Evolutionary conservation across 1,139 yeast genomes (phyloP), one percentile per base, ranked within the genome.

Genomic region (Meyerozyma smithsonii): DNA sequence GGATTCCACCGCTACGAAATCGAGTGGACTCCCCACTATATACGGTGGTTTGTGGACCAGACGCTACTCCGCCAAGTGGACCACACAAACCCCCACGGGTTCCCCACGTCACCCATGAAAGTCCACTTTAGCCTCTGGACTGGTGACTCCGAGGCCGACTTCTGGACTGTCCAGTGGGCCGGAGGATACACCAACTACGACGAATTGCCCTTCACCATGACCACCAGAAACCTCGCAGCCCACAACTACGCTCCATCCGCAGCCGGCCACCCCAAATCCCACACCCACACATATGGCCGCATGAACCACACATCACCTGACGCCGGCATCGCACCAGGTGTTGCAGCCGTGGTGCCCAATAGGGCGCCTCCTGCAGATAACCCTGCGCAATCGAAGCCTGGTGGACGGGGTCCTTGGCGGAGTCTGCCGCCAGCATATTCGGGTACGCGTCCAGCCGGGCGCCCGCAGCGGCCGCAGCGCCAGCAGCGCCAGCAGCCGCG

Each of bases 101-200:
- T 52, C 36, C 74, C 75, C 3, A 26, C 46, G 5, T 56, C 69
- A 5, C 75, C 75, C 19, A 65, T 66, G 72, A 33, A 41, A 11
- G 43, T 48, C 17, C 36, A 40, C 28, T 35, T 46, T 16, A 46
- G 52, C 20, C 33, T 46, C 11, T 48, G 48, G 52, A 54, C 55
- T 5, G 77, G 80, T 47, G 62, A 69, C 39, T 64, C 65, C 26
- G 69, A 67, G 43, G 64, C 72, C 56, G 80, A 48, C 14, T 18
- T 5, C 8, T 30, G 76, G 33, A 71, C 77, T 39, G 72, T 73
- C 46, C 68, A 64, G 47, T 64, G 75, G 64, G 66, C 75, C 14
- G 75, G 73, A 2, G 72, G 72, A 12, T 49, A 50, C 25, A 67
- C 72, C 16, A 65, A 66, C 47, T 66, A 67, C 42, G 51, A 60